Conservation (phyloP, 345 rosid genomes). For the Clarkia xantiana region DNA sequence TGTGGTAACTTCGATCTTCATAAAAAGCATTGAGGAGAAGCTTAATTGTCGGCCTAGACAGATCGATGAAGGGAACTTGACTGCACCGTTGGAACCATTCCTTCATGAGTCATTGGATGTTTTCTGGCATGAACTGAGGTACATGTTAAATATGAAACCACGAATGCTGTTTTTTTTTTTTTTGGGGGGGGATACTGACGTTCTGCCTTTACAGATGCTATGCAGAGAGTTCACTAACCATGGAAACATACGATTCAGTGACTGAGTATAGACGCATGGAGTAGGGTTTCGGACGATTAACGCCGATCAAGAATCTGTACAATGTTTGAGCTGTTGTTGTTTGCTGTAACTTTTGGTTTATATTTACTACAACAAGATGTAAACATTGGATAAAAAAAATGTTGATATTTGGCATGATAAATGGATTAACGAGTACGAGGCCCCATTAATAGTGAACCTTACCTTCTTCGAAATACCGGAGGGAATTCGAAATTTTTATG, state of each 20-base stretch:
- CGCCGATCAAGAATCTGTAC: no score
- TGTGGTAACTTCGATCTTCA: constrained; percentile 38
- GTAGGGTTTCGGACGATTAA: no score
- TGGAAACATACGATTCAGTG: constrained; percentile 64
- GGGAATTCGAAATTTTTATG: no score
- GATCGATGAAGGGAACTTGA: constrained; percentile 13
- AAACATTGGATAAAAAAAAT: no score
- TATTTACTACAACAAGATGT: no score
- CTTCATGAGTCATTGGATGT: constrained; percentile 23
- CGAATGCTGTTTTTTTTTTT: background rate
- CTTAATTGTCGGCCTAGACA: constrained; percentile 11
- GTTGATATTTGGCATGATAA: no score
- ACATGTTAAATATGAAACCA: background rate
- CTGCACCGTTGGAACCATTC: constrained; percentile 32
- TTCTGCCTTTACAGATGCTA: constrained; percentile 34
- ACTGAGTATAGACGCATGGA: constrained; percentile 26
- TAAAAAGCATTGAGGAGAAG: constrained; percentile 31
- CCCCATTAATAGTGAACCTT: no score
- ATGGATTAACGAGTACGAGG: no score
- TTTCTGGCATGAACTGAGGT: constrained; percentile 81
- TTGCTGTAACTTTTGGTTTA: no score
- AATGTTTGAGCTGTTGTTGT: no score
- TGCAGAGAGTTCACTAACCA: constrained; percentile 36
- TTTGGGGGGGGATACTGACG: no score
- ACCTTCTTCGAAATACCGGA: no score